Evolutionary conservation across 2,329 filamentous ascomycete species (phyloP).

Genomic region (Penicillium sp.): DNA sequence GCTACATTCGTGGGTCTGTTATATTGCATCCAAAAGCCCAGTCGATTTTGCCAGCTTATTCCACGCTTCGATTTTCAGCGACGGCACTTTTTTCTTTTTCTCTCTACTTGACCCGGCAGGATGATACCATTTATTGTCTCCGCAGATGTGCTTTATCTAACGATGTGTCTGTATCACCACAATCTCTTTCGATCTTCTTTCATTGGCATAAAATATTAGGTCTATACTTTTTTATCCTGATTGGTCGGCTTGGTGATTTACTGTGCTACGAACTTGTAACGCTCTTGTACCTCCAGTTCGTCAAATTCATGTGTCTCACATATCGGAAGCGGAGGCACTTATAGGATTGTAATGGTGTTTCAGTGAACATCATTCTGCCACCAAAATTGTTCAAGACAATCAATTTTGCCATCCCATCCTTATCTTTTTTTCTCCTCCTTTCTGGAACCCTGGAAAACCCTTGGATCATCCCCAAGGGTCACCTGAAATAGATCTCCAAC

Average conservation of each 20-base stretch:
- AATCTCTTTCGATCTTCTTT: conserved; percentile 15
- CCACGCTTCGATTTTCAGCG: conserved; percentile 30
- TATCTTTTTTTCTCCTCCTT: no score
- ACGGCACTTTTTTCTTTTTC: conserved; percentile 21
- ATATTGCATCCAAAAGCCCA: conserved; percentile 30
- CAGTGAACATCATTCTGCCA: no score
- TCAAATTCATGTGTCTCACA: not conserved
- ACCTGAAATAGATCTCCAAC: no score
- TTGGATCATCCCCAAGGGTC: no score
- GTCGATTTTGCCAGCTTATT: conserved; percentile 24
- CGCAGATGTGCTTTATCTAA: conserved; percentile 26
- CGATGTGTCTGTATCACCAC: conserved; percentile 25
- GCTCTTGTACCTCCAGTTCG: not conserved
- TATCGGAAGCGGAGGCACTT: not conserved
- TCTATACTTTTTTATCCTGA: not conserved
- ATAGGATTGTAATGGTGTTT: not conserved
- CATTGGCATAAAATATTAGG: conserved; percentile 1
- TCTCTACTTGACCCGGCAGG: conserved; percentile 33
- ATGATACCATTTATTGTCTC: conserved; percentile 41
- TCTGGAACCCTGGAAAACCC: no score
- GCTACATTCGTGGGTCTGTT: conserved; percentile 23
- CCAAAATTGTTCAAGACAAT: no score
- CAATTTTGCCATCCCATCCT: no score
- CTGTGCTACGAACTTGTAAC: not conserved
- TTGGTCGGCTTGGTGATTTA: not conserved